Base-by-base conservation (phyloP, 768 basidiomycete genomes). In the Hypholoma fasciculare region DNA sequence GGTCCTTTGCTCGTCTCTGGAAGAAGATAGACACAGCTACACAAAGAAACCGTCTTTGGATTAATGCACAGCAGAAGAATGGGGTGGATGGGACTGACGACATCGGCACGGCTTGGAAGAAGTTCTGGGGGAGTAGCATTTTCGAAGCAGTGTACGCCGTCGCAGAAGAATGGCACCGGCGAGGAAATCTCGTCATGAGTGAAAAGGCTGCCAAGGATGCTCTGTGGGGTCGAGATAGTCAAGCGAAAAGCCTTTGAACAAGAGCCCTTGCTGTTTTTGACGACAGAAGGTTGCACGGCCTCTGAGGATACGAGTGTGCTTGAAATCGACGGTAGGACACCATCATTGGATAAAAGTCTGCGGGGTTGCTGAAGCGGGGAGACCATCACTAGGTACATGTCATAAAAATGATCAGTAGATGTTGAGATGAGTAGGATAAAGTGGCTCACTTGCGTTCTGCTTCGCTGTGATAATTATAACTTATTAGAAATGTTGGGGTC, bases 21-120 rank as follows among this genome's bases (percentile, higher is more conserved):
- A 54, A 9, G 54, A 54, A 14, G 54, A 54, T 46, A 54, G 16
- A 16, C 54, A 54, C 3, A 54, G 43, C 54, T 54, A 26, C 27
- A 46, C 16, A 19, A 5, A 47, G 4, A 20, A 7, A 8, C 16
- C 9, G 30, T 34, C 9, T 23, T 7, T 8, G 7, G 26, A 13
- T 46, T 12, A 16, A 37, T 17, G 26, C 7, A 23, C 13, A 23
- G 9, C 19, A 16, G 16, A 14, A 47, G 13, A 36, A 47, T 19
- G 19, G 14, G 13, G 17, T 47, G 8, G 4, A 44, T 23, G 9
- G 17, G 36, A 37, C 54, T 47, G 7, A 54, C 54, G 36, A 54
- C 37, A 16, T 54, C 54, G 16, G 54, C 44, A 8, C 30, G 9
- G 23, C 1, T 1, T 23, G 30, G 9, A 34, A 34, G 30, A 34